phyloP scores from a whole-genome alignment of 495 filamentous ascomycete species.

The Neurospora tetrasperma region DNA sequence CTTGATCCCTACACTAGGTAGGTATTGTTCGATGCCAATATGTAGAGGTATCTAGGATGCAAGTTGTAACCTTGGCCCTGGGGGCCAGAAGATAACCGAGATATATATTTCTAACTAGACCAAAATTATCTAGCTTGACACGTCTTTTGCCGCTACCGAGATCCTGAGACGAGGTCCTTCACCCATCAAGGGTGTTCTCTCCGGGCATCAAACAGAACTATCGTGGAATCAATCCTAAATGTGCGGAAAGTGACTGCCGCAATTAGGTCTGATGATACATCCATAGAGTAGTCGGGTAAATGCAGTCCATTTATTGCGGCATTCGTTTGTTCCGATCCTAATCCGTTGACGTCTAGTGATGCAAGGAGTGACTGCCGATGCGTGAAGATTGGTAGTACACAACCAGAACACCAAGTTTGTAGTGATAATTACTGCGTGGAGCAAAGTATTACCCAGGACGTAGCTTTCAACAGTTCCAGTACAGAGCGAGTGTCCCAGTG shows the following conservation, averaged over 20 bases:
- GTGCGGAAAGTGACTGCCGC: background rate
- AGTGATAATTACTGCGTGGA: background rate
- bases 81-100: no score
- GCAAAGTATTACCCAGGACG: background rate
- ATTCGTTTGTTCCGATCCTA: background rate
- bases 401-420: background rate
- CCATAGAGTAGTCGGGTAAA: background rate
- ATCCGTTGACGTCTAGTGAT: background rate
- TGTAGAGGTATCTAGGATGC: background rate
- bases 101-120: background rate
- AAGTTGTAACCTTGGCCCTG: background rate
- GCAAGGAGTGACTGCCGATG: background rate
- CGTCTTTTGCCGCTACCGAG: no score
- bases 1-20: conserved; percentile 11
- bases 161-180: background rate
- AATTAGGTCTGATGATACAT: background rate
- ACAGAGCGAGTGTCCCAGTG: background rate
- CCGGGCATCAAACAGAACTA: background rate
- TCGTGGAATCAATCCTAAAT: background rate
- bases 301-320: background rate
- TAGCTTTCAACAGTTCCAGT: background rate
- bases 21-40: background rate
- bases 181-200: background rate
- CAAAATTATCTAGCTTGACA: background rate
- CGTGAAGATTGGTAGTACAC: background rate